A percentile compares a stretch with the other conserved stretches of the same genome.
Evolutionary conservation across 1,284 basidiomycete species (phyloP).

Genomic region (Irpex lacteus): DNA sequence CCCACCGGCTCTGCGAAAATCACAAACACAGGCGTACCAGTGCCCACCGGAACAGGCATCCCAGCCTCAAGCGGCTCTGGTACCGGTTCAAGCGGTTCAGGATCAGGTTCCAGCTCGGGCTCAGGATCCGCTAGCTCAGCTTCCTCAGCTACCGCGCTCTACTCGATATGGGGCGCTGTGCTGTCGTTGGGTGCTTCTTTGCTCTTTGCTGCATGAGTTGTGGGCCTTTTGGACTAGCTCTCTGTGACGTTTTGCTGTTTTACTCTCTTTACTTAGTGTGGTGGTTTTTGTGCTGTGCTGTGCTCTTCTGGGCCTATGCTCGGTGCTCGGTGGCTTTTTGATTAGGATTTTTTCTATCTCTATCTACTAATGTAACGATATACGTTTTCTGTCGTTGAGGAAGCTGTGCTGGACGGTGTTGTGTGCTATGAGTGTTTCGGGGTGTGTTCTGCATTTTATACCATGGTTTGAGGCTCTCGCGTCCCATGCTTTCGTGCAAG

Average conservation of each 20-base stretch:
- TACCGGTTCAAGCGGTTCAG: too few relatives aligned
- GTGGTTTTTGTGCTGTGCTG: not conserved
- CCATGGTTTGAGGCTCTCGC: not conserved
- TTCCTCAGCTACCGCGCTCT: not conserved
- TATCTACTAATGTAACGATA: not conserved
- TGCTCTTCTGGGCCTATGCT: not conserved
- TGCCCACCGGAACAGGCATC: conserved; percentile 10
- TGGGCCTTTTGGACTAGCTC: too few relatives aligned
- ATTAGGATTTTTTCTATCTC: not conserved
- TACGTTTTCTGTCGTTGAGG: not conserved
- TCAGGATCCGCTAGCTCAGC: not conserved
- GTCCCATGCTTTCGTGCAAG: not conserved
- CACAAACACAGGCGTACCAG: conserved; percentile 17
- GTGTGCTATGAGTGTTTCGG: not conserved
- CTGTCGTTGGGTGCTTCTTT: conserved; percentile 8
- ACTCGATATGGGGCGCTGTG: conserved; percentile 6
- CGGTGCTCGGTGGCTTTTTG: not conserved
- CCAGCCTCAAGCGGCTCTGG: not conserved
- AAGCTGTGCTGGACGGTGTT: too few relatives aligned
- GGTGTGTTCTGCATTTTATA: not conserved
- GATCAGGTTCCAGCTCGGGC: not conserved
- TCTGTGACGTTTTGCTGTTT: too few relatives aligned
- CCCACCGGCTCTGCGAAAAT: conserved; percentile 17
- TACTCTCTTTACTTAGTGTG: too few relatives aligned
- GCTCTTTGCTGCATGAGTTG: conserved; percentile 3